Percentiles rank a stretch among this genome's conserved stretches.
These are phyloP conservation scores for Aristolochia fimbriata DNA, from an alignment of 164 flowering plant genomes.

Conservation along the genomic window DNA sequence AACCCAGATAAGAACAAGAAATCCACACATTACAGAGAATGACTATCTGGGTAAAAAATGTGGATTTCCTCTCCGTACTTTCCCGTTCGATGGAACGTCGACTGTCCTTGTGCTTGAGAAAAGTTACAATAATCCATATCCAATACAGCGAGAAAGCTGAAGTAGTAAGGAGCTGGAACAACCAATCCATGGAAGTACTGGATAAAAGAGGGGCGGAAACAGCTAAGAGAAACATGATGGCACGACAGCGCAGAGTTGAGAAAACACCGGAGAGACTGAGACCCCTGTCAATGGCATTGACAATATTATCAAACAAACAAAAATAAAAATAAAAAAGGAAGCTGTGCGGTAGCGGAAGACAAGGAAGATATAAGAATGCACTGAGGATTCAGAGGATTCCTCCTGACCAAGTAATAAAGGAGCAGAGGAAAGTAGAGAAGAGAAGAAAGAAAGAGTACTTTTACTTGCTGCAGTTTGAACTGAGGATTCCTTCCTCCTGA, in stretches of 20 bases:
- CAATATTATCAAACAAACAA: conserved; percentile 15
- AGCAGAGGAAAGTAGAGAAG: too few species aligned
- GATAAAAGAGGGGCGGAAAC: too few species aligned
- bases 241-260: background rate
- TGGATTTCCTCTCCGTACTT: conserved; percentile 6
- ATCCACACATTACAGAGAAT: conserved; percentile 26
- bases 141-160: conserved; percentile 22
- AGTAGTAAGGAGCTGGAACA: conserved; percentile 15
- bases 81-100: conserved; percentile 1
- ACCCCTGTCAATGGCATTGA: conserved; percentile 33
- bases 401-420: background rate
- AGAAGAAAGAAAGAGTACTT: too few species aligned
- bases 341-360: too few species aligned
- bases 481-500: too few species aligned
- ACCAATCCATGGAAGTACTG: conserved; percentile 21
- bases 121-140: conserved; percentile 35
- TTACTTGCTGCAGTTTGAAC: background rate
- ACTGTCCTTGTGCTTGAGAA: conserved; percentile 20
- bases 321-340: too few species aligned
- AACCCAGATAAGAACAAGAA: conserved; percentile 27
- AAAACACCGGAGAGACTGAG: conserved; percentile 21
- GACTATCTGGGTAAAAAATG: conserved; percentile 10
- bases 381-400: too few species aligned
- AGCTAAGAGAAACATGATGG: background rate
- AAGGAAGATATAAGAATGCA: background rate